Evolutionary conservation across 2,329 filamentous ascomycete genomes (phyloP), one percentile per base, ranked within the genome.

Genomic region (Penicillium sp.): DNA sequence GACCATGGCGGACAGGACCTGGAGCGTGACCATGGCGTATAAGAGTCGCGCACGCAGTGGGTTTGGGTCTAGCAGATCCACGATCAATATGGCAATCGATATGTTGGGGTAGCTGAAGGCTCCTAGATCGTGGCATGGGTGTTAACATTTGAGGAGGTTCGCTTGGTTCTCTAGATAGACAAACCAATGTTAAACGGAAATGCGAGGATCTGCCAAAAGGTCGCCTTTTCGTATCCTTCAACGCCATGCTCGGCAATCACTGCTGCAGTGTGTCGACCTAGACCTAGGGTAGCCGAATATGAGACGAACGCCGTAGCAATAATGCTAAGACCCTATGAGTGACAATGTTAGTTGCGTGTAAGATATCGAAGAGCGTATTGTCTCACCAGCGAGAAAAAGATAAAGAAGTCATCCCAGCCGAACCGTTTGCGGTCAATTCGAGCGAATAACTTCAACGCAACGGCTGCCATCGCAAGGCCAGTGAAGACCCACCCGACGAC

Each of bases 351-450:
- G 22, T 28, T 14, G 11, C 5, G 13, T n/a, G 13, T 1, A 16
- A 28, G 22, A 9, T 28, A 12, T 11, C 3, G 13, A 6, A 14
- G 6, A n/a, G 19, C 18, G 14, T n/a, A 8, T 41, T 41, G 35
- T 9, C 48, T 42, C 42, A 65, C 63, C 55, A 64, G 19, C 1
- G 63, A 63, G 14, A 62, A 53, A 33, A 64, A 61, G 19, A 65
- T 65, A 28, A 65, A 63, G 36, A 64, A 62, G 39, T 64, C 62
- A 55, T 64, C 62, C 62, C 63, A 65, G 14, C 62, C 63, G 7
- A 57, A 22, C 4, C 38, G 31, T 19, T 58, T 58, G n/a, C 30
- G 48, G 9, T 52, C 50, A 3, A 53, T 46, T 10, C 60, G 55
- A 2, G 54, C 43, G 35, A 61, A 55, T 2, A 65, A 34, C 46